These are phyloP conservation scores for Stipa capillata DNA, from an alignment of 176 grass and related monocot species.

Conservation along the genomic window DNA sequence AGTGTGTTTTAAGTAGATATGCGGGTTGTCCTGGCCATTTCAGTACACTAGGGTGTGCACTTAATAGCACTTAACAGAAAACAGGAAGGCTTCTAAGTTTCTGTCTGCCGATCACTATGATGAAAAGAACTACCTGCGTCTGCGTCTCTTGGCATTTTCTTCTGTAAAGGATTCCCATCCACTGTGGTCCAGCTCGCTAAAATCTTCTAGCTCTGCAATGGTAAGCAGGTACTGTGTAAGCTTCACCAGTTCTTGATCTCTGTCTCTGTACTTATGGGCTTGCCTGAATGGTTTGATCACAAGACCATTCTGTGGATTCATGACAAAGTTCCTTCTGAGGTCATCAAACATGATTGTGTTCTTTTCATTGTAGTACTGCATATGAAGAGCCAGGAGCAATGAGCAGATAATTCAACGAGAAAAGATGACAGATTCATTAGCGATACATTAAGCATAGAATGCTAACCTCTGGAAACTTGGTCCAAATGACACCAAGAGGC, in stretches of 20 bases:
- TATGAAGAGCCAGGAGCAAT: not conserved
- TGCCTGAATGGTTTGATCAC: constrained; percentile 72
- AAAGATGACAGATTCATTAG: not conserved
- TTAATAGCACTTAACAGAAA: constrained; percentile 1
- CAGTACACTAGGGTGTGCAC: not conserved
- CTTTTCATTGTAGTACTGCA: constrained; percentile 75
- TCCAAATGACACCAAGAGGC: constrained; percentile 88
- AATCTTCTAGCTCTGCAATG: constrained; percentile 72
- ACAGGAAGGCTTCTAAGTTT: not conserved
- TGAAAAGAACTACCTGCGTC: constrained; percentile 32
- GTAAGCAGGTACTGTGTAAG: constrained; percentile 83
- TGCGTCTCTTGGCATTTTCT: constrained; percentile 61
- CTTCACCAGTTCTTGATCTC: constrained; percentile 66
- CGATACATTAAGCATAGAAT: not conserved
- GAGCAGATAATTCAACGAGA: not conserved
- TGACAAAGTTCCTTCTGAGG: constrained; percentile 84
- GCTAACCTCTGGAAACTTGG: constrained; percentile 78
- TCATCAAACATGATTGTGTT: constrained; percentile 99
- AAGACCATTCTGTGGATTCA: constrained; percentile 97
- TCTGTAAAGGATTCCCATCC: constrained; percentile 75
- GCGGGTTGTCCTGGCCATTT: not conserved
- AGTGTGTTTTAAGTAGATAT: not conserved
- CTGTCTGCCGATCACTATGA: constrained; percentile 9
- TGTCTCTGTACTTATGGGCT: constrained; percentile 60
- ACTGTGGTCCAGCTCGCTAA: constrained; percentile 68